phyloP scores from a whole-genome alignment of 163 green algal species.

The Chlamydomonas reinhardtii region DNA sequence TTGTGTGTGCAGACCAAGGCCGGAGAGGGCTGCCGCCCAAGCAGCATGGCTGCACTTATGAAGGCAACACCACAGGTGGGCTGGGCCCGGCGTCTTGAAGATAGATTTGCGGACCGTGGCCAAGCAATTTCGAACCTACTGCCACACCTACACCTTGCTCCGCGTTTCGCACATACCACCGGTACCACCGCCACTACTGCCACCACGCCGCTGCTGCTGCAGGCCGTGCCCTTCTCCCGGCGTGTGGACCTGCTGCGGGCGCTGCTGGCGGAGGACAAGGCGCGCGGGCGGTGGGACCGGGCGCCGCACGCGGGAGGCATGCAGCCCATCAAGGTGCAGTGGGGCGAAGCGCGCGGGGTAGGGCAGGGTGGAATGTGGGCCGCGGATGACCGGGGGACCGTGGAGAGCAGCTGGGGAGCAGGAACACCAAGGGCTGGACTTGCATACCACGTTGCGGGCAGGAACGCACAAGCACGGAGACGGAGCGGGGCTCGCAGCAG shows the following conservation, averaged over 20 bases:
- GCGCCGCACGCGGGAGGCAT: constrained; percentile 47
- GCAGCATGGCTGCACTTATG: constrained; percentile 69
- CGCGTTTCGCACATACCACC: too few species aligned
- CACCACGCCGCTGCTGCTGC: neutral
- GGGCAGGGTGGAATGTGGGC: neutral
- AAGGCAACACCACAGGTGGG: constrained; percentile 70
- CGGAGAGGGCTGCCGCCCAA: constrained; percentile 42
- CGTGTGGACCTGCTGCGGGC: constrained; percentile 74
- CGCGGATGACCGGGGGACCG: too few species aligned
- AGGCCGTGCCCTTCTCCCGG: constrained; percentile 73
- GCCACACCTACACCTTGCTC: too few species aligned
- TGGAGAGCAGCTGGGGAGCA: too few species aligned
- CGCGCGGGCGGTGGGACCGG: constrained; percentile 53
- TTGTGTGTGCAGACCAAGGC: neutral
- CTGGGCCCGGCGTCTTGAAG: too few species aligned
- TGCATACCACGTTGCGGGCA: too few species aligned
- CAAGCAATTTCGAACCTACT: too few species aligned
- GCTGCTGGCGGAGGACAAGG: constrained; percentile 77
- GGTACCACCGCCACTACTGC: too few species aligned
- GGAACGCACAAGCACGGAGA: too few species aligned
- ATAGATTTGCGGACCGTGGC: too few species aligned
- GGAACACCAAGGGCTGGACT: too few species aligned
- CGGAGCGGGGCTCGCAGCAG: too few species aligned
- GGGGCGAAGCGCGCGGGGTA: neutral
- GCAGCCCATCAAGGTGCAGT: constrained; percentile 37